phyloP scores from a whole-genome alignment of 345 rosid species.

The Boechera divaricarpa region DNA sequence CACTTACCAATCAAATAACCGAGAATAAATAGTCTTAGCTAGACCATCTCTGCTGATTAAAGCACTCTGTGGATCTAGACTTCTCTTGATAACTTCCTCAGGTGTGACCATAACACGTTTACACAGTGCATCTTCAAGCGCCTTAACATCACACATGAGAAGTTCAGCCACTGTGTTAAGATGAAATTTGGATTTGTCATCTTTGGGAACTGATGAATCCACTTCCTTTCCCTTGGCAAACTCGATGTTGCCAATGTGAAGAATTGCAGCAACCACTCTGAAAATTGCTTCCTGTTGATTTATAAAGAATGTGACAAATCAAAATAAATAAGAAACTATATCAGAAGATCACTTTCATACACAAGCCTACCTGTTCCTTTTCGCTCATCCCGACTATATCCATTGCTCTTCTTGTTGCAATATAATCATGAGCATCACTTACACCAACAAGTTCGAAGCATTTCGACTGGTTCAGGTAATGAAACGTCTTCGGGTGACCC shows the following conservation, averaged over 20 bases:
- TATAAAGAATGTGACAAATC: neutral
- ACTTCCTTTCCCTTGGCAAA: conserved; percentile 80
- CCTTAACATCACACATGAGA: conserved; percentile 78
- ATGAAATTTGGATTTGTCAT: conserved; percentile 76
- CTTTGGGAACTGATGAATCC: conserved; percentile 86
- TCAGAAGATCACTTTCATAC: neutral
- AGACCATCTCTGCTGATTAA: conserved; percentile 81
- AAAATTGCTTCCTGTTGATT: conserved; percentile 81
- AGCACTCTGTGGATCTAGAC: conserved; percentile 92
- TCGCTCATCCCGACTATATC: conserved; percentile 89
- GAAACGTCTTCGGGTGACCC: conserved; percentile 71
- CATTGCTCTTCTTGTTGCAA: conserved; percentile 93
- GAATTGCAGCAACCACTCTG: conserved; percentile 90
- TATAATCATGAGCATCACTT: conserved; percentile 90
- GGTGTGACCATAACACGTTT: conserved; percentile 99
- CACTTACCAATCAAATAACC: conserved; percentile 85
- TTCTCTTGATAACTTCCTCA: conserved; percentile 90
- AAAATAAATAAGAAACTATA: neutral
- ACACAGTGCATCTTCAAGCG: conserved; percentile 88
- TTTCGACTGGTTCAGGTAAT: conserved; percentile 85
- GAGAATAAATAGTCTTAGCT: conserved; percentile 88
- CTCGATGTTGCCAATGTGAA: conserved; percentile 80
- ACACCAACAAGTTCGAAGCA: conserved; percentile 85
- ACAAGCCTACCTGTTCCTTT: conserved; percentile 71
- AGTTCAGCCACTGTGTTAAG: conserved; percentile 81